These are phyloP conservation scores for Coemansia sp. DNA, from an alignment of 192 early-diverging fungal genomes.

Conservation along the genomic window DNA sequence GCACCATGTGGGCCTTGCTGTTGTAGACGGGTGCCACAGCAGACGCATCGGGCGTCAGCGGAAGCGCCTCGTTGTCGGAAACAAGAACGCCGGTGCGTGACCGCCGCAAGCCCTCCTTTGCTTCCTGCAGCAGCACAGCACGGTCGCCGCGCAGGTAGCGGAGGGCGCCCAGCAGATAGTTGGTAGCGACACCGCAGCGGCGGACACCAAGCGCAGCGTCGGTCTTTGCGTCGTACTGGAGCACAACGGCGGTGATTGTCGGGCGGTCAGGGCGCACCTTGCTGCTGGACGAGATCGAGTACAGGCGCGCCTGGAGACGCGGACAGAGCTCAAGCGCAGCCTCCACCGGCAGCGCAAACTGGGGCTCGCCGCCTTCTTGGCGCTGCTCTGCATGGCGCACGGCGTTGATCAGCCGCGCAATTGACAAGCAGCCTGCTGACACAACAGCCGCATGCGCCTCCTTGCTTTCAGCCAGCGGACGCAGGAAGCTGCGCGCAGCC, in stretches of 20 bases:
- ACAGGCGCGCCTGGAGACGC: slow-evolving; percentile 86
- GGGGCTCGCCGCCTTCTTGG: slow-evolving; percentile 25
- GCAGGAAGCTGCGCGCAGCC: slow-evolving; percentile 56
- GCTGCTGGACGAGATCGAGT: slow-evolving; percentile 94
- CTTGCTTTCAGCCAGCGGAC: slow-evolving; percentile 65
- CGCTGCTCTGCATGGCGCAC: slow-evolving; percentile 58
- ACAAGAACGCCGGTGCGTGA: slow-evolving; percentile 19
- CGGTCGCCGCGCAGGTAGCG: slow-evolving; percentile 43
- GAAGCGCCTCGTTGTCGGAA: slow-evolving; percentile 9
- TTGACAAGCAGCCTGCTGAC: slow-evolving; percentile 62
- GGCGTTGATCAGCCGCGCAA: slow-evolving; percentile 74
- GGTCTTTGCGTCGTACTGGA: slow-evolving; percentile 64
- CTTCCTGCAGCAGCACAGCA: slow-evolving; percentile 14
- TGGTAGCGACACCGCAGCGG: slow-evolving; percentile 83
- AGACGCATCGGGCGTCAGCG: slow-evolving; percentile 22
- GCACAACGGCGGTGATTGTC: slow-evolving; percentile 84
- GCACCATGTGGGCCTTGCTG: slow-evolving; percentile 25
- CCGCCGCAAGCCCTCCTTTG: neutral
- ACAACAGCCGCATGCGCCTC: slow-evolving; percentile 65
- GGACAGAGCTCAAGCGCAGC: slow-evolving; percentile 80
- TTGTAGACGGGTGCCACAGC: slow-evolving; percentile 12
- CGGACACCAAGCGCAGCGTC: slow-evolving; percentile 46
- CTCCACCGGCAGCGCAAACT: slow-evolving; percentile 71
- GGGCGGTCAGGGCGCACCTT: slow-evolving; percentile 74
- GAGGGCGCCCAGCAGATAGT: slow-evolving; percentile 77